Evolutionary conservation across 352 stramenopile species (phyloP), one percentile per base, ranked within the genome.

Genomic region (Achlya hypogyna): DNA sequence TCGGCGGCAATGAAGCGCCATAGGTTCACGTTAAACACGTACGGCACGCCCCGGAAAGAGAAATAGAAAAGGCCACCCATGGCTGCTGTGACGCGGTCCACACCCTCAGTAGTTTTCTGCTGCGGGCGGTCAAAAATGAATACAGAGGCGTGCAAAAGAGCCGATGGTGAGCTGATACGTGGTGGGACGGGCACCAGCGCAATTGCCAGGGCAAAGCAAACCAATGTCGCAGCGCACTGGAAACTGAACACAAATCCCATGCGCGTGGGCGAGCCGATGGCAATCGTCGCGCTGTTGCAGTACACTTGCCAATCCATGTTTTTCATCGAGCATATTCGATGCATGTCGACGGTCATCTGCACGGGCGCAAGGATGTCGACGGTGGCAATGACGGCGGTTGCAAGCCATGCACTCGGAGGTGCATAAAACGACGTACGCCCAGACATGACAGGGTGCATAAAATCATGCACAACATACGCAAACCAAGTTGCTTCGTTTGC

Each of bases 281-380:
- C 12, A 31, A 56, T 8, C 2, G 10, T 35, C 1, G 2, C 49
- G 8, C 49, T 56, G 1, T 2, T 3, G n/a, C 49, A 56, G 31
- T 56, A 56, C 12, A 56, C 49, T 56, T 56, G 49, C 49, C 49
- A 56, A n/a, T 56, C 49, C 49, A 56, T 56, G 31, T 56, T 56
- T 12, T 3, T 20, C 49, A 56, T 22, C 10, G 25, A 31, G 31
- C 49, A 56, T 10, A 27, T 12, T 56, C 31, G 25, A 27, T 56
- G 10, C 10, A 56, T 12, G 6, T 45, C 12, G n/a, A 45, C n/a
- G 2, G 38, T n/a, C 38, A 18, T 1, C n/a, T 10, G 14, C 2
- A 45, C n/a, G 38, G 38, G 38, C 38, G 38, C 38, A 45, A 45
- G 6, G n/a, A 1, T 45, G 38, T 45, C 38, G 12, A 45, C 14